These are phyloP conservation scores for Nakataea oryzae DNA, from an alignment of 2,329 filamentous ascomycete species.

Conservation along the genomic window DNA sequence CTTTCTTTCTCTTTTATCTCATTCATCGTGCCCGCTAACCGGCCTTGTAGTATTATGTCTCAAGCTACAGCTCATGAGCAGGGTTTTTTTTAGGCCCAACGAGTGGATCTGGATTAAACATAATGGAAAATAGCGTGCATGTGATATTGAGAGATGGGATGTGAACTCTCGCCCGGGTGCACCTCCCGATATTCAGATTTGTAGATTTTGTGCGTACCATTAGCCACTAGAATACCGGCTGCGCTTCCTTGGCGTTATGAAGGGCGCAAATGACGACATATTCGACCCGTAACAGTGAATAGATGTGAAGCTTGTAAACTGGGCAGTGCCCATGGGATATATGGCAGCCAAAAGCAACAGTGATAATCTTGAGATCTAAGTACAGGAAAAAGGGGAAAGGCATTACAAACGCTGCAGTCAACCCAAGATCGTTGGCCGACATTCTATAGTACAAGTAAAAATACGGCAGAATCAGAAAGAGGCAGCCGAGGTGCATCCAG, in stretches of 20 bases:
- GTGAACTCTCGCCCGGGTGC: too few relatives aligned
- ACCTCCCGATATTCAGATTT: too few relatives aligned
- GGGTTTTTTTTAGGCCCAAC: neutral
- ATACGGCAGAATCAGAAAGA: neutral
- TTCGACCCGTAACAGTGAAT: neutral
- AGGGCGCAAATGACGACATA: neutral
- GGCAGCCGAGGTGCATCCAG: neutral
- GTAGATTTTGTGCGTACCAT: neutral
- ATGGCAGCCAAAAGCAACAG: neutral
- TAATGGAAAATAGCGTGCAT: neutral
- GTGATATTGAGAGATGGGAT: too few relatives aligned
- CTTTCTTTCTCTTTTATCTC: neutral
- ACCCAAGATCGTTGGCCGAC: neutral
- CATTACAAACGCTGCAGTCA: neutral
- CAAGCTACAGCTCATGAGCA: constrained; percentile 22
- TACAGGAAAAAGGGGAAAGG: neutral
- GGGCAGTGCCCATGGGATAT: neutral
- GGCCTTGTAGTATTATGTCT: constrained; percentile 24
- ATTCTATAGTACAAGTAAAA: neutral
- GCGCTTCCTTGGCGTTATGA: neutral
- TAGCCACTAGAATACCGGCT: neutral
- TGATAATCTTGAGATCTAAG: neutral
- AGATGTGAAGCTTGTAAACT: too few relatives aligned
- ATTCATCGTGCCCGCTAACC: too few relatives aligned
- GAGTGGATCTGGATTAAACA: neutral